Evolutionary conservation across 2,329 filamentous ascomycete species (phyloP).

Genomic region (Microdochium bolleyi): DNA sequence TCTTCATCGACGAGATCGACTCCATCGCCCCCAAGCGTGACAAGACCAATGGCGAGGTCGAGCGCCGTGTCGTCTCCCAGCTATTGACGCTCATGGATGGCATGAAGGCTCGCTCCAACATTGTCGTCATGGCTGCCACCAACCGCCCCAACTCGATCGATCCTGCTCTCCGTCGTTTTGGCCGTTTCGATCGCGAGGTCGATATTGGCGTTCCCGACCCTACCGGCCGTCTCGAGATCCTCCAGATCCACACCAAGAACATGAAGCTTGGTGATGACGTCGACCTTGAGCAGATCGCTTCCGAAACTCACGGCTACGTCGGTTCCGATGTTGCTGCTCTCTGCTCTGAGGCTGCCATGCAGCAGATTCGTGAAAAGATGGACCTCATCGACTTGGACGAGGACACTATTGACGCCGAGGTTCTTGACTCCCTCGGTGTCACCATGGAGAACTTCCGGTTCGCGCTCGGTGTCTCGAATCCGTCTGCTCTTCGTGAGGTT

Average conservation of each 20-base stretch:
- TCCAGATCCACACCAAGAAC: constrained; percentile 99
- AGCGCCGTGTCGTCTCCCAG: constrained; percentile 97
- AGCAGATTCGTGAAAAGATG: constrained; percentile 99
- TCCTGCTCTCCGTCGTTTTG: constrained; percentile 92
- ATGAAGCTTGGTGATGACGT: constrained; percentile 99
- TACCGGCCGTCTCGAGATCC: constrained; percentile 95
- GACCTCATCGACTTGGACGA: constrained; percentile 98
- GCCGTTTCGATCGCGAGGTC: constrained; percentile 97
- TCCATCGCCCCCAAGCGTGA: constrained; percentile 99
- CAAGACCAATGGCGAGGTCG: constrained; percentile 98
- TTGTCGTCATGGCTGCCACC: constrained; percentile 98
- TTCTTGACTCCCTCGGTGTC: constrained; percentile 93
- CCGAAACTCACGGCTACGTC: constrained; percentile 98
- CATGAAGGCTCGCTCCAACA: constrained; percentile 98
- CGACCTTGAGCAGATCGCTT: constrained; percentile 90
- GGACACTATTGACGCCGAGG: constrained; percentile 97
- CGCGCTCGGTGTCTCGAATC: constrained; percentile 95
- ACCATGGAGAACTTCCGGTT: constrained; percentile 99
- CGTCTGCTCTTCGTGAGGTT: constrained; percentile 95
- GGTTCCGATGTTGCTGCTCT: constrained; percentile 97
- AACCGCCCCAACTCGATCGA: constrained; percentile 99
- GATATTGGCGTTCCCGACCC: constrained; percentile 98
- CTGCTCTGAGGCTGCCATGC: constrained; percentile 98
- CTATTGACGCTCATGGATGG: constrained; percentile 95
- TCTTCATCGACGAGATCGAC: constrained; percentile 99